A percentile compares a stretch with the other conserved stretches of the same genome.
phyloP scores from a whole-genome alignment of 2,329 filamentous ascomycete species.

The Verticillium nubilum region DNA sequence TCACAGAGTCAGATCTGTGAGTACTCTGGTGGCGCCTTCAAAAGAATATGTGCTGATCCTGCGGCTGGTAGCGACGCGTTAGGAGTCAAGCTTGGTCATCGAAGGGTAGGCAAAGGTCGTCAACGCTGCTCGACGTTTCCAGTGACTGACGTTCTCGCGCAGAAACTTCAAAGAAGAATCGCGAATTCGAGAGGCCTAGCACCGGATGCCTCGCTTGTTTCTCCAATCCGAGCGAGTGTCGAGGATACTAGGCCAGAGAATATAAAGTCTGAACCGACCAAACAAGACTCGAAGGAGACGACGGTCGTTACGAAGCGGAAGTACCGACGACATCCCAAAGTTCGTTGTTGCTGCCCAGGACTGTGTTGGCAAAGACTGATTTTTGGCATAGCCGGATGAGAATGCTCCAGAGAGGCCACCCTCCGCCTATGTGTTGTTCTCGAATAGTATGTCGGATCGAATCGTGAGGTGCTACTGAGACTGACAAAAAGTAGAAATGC shows the following conservation, averaged over 20 bases:
- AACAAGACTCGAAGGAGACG: conserved; percentile 30
- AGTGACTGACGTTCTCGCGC: not conserved
- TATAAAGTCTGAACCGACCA: conserved; percentile 41
- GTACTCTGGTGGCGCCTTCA: conserved; percentile 20
- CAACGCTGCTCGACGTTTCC: not conserved
- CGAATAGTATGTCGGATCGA: conserved; percentile 59
- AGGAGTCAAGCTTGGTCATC: conserved; percentile 74
- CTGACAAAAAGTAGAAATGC: conserved; percentile 51
- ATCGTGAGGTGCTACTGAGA: not conserved
- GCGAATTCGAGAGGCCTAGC: conserved; percentile 64
- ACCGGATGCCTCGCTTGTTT: conserved; percentile 45
- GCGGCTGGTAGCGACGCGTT: conserved; percentile 53
- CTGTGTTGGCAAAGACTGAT: not conserved
- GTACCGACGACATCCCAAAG: conserved; percentile 73
- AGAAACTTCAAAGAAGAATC: conserved; percentile 82
- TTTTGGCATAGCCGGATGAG: conserved; percentile 56
- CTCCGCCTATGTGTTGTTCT: conserved; percentile 81
- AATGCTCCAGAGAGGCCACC: conserved; percentile 75
- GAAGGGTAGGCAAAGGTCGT: conserved; percentile 53
- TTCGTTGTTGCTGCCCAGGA: conserved; percentile 20
- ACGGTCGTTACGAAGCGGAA: conserved; percentile 59
- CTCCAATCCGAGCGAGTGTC: conserved; percentile 40
- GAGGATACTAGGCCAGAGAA: conserved; percentile 53
- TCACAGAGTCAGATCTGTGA: conserved; percentile 78
- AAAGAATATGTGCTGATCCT: not conserved